A percentile compares a stretch with the other conserved stretches of the same genome.
Evolutionary conservation across 1,284 basidiomycete genomes (phyloP).

Genomic region (Agroathelia rolfsii): DNA sequence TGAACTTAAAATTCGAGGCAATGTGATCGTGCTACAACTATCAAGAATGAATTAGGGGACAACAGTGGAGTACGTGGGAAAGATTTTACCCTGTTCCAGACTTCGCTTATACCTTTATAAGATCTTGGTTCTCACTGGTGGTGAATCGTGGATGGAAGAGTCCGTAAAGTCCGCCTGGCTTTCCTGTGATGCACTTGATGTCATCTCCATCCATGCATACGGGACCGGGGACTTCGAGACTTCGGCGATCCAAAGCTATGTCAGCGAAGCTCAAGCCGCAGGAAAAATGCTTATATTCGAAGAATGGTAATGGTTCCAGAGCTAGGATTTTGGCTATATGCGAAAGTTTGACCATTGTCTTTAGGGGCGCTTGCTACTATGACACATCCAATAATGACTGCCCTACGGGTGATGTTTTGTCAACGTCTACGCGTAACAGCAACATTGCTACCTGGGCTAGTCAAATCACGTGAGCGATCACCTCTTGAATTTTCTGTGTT

Average conservation of each 20-base stretch:
- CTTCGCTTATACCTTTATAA: slow-evolving; percentile 4
- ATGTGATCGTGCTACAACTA: slow-evolving; percentile 27
- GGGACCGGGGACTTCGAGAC: slow-evolving; percentile 23
- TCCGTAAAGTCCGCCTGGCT: slow-evolving; percentile 26
- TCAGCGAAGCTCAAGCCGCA: slow-evolving; percentile 20
- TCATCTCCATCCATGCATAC: slow-evolving; percentile 31
- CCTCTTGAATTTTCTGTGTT: too few species aligned
- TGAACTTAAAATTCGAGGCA: too few species aligned
- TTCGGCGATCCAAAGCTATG: slow-evolving; percentile 19
- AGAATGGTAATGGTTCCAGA: slow-evolving; percentile 30
- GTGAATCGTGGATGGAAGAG: slow-evolving; percentile 25
- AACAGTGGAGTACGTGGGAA: slow-evolving; percentile 20
- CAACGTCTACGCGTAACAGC: slow-evolving; percentile 16
- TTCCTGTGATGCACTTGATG: slow-evolving; percentile 24
- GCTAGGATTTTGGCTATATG: slow-evolving; percentile 2
- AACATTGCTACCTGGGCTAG: slow-evolving; percentile 23
- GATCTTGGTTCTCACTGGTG: slow-evolving; percentile 29
- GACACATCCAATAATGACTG: slow-evolving; percentile 24
- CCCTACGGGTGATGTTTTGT: slow-evolving; percentile 16
- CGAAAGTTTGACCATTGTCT: background rate
- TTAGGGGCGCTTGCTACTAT: slow-evolving; percentile 24
- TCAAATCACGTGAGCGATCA: too few species aligned
- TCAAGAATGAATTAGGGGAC: slow-evolving; percentile 21
- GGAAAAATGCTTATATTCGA: slow-evolving; percentile 26
- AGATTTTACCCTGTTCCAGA: background rate